Percentiles rank a stretch among this genome's conserved stretches.
Evolutionary conservation across 192 early-diverging fungal genomes (phyloP).

Genomic region (Entomortierella beljakovae): DNA sequence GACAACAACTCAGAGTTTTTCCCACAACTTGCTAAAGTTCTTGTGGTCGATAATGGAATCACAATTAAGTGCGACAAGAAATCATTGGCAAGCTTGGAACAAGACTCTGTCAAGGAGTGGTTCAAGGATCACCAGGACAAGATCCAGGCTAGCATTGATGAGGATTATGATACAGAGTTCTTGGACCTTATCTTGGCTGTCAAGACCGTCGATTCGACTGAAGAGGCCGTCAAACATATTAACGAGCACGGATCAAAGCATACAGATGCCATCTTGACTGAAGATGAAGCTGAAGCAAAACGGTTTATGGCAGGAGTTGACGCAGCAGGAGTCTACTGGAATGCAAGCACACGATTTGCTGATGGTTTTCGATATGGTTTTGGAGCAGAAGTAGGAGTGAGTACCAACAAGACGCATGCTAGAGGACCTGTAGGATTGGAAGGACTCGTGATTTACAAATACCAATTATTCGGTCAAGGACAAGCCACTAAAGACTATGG

Average conservation of each 20-base stretch:
- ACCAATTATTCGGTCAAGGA: conserved; percentile 90
- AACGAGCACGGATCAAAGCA: conserved; percentile 95
- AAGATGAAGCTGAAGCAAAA: conserved; percentile 75
- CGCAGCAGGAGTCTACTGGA: conserved; percentile 98
- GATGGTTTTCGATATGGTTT: conserved; percentile 99
- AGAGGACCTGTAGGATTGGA: conserved; percentile 98
- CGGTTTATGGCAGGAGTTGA: conserved; percentile 93
- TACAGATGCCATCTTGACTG: conserved; percentile 95
- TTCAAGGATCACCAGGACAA: conserved; percentile 48
- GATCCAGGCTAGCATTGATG: conserved; percentile 48
- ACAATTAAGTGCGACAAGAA: conserved; percentile 62
- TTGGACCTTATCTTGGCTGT: conserved; percentile 89
- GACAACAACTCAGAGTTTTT: conserved; percentile 54
- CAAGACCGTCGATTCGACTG: conserved; percentile 76
- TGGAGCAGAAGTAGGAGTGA: conserved; percentile 97
- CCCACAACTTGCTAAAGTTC: conserved; percentile 68
- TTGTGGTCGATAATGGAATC: conserved; percentile 71
- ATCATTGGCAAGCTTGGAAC: conserved; percentile 35
- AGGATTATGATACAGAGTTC: conserved; percentile 94
- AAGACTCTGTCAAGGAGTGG: neutral
- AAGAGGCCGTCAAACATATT: conserved; percentile 92
- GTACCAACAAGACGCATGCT: conserved; percentile 99
- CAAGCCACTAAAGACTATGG: conserved; percentile 88
- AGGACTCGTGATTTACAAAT: conserved; percentile 99
- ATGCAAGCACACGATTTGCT: conserved; percentile 95